Evolutionary conservation across 768 basidiomycete genomes (phyloP).

Genomic region (Mycena rebaudengoi): DNA sequence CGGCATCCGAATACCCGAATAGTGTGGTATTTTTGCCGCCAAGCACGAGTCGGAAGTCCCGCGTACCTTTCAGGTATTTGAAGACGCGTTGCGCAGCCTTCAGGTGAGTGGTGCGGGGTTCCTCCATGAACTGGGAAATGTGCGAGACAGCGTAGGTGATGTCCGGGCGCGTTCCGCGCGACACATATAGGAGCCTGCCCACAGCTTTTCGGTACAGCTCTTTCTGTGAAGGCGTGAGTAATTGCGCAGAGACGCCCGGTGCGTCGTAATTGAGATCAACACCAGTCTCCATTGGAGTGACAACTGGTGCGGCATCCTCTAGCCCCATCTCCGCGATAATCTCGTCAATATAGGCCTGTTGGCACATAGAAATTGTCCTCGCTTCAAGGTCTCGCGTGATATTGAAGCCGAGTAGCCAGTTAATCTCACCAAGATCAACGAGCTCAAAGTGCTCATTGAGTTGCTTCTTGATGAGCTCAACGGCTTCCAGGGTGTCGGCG

Average conservation of each 20-base stretch:
- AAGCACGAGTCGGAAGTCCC: neutral
- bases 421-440: slow-evolving; percentile 34
- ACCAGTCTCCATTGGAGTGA: slow-evolving; percentile 25
- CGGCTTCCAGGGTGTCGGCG: slow-evolving; percentile 27
- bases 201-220: slow-evolving; percentile 11
- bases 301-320: slow-evolving; percentile 25
- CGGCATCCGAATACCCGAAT: slow-evolving; percentile 17
- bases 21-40: neutral
- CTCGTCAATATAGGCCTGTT: slow-evolving; percentile 31
- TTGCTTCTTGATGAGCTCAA: slow-evolving; percentile 7
- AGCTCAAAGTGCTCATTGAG: slow-evolving; percentile 24
- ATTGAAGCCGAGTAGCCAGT: slow-evolving; percentile 36
- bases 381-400: slow-evolving; percentile 23
- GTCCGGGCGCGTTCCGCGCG: slow-evolving; percentile 1
- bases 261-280: slow-evolving; percentile 10
- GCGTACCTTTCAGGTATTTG: slow-evolving; percentile 26
- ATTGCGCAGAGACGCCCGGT: neutral
- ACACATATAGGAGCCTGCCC: slow-evolving; percentile 21
- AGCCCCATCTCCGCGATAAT: slow-evolving; percentile 27
- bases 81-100: slow-evolving; percentile 23
- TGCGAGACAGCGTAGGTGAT: slow-evolving; percentile 2
- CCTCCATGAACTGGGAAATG: slow-evolving; percentile 20
- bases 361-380: slow-evolving; percentile 30
- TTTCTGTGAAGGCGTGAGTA: neutral
- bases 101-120: slow-evolving; percentile 24